phyloP scores from a whole-genome alignment of 2,329 filamentous ascomycete genomes.

The Fusarium kyushuense region DNA sequence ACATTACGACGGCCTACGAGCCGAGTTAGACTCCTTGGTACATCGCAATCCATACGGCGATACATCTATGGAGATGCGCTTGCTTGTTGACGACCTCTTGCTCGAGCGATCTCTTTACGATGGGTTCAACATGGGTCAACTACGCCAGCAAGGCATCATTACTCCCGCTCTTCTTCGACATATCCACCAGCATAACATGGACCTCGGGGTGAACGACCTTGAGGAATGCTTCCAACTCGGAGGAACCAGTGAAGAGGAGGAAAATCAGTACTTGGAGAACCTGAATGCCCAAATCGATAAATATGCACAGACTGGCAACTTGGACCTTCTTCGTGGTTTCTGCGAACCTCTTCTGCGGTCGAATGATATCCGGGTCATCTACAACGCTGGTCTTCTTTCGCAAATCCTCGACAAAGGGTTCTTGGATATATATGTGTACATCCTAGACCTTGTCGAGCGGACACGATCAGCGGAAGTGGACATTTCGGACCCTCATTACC shows the following conservation, averaged over 20 bases:
- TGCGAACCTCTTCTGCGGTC: conserved; percentile 49
- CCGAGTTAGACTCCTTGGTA: conserved; percentile 29
- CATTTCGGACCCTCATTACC: conserved; percentile 24
- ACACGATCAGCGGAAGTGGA: conserved; percentile 29
- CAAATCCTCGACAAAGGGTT: conserved; percentile 44
- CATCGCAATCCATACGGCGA: conserved; percentile 17
- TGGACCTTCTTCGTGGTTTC: conserved; percentile 43
- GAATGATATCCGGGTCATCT: conserved; percentile 44
- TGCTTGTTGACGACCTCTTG: conserved; percentile 46
- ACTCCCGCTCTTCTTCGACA: conserved; percentile 46
- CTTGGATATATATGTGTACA: conserved; percentile 47
- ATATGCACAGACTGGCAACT: conserved; percentile 43
- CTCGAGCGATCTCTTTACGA: conserved; percentile 47
- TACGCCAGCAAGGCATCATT: conserved; percentile 33
- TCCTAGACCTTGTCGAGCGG: conserved; percentile 46
- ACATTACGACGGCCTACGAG: conserved; percentile 45
- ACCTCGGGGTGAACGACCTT: conserved; percentile 46
- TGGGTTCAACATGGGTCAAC: conserved; percentile 44
- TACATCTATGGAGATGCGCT: conserved; percentile 43
- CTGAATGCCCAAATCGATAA: conserved; percentile 42
- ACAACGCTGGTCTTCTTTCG: conserved; percentile 41
- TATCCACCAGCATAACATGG: conserved; percentile 46
- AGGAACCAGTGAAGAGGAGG: conserved; percentile 35
- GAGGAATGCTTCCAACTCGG: conserved; percentile 48
- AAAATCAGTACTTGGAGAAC: conserved; percentile 30